Conservation (phyloP, 352 stramenopile species). For the Phytophthora pseudosyringae region DNA sequence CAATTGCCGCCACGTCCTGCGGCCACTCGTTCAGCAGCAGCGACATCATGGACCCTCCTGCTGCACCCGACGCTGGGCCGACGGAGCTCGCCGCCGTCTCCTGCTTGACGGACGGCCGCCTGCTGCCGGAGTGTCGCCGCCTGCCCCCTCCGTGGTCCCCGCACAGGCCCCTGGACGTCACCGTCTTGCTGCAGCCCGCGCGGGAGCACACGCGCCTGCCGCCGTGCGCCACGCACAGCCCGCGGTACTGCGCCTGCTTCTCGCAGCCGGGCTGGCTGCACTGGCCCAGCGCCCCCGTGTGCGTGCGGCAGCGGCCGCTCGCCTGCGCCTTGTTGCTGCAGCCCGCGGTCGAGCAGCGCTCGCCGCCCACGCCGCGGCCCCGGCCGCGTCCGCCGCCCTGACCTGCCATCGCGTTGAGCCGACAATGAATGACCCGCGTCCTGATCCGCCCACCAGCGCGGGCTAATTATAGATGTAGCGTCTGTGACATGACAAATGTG, state of each 20-base stretch:
- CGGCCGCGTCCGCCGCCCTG: background rate
- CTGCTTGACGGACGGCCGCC: background rate
- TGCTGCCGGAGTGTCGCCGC: background rate
- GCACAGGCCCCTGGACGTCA: slow-evolving; percentile 29
- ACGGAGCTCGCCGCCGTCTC: background rate
- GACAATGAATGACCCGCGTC: slow-evolving; percentile 1
- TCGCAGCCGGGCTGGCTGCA: slow-evolving; percentile 20
- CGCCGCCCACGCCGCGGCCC: slow-evolving; percentile 11
- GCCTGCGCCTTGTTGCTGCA: slow-evolving; percentile 28
- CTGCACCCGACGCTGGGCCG: too few relatives aligned
- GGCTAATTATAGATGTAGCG: too few relatives aligned
- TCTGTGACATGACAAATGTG: too few relatives aligned
- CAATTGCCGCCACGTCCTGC: background rate
- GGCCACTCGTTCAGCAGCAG: slow-evolving; percentile 25
- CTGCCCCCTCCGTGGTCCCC: slow-evolving; percentile 27
- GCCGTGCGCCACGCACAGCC: slow-evolving; percentile 25
- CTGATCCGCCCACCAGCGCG: too few relatives aligned
- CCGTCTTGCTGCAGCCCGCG: slow-evolving; percentile 26
- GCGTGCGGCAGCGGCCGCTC: slow-evolving; percentile 17
- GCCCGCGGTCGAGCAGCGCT: slow-evolving; percentile 14
- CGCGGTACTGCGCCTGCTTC: slow-evolving; percentile 30
- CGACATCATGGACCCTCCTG: slow-evolving; percentile 27
- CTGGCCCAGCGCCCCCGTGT: slow-evolving; percentile 20
- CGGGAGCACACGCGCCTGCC: slow-evolving; percentile 16
- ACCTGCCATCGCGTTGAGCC: slow-evolving; percentile 2